Percentiles rank a stretch among this genome's conserved stretches.
phyloP scores from a whole-genome alignment of 2,329 filamentous ascomycete species.

The Xylariaceae sp. region DNA sequence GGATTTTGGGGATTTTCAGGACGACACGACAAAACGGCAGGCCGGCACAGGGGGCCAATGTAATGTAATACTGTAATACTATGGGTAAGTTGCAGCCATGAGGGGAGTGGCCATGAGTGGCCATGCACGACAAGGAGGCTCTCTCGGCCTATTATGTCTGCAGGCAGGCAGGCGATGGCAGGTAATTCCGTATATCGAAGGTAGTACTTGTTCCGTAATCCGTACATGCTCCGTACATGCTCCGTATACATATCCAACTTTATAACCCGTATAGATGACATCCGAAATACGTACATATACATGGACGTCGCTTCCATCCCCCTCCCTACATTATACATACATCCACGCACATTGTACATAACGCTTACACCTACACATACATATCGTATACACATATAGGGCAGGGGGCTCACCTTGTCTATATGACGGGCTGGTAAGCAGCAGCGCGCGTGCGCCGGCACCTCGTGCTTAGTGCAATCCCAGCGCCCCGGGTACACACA shows the following conservation, averaged over 20 bases:
- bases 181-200: not conserved
- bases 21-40: slow-evolving; percentile 15
- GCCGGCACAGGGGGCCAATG: slow-evolving; percentile 13
- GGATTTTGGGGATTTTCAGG: not conserved
- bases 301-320: too few species aligned
- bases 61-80: too few species aligned
- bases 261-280: too few species aligned
- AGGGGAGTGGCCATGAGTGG: not conserved
- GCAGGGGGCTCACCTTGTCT: slow-evolving; percentile 23
- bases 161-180: not conserved
- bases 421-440: slow-evolving; percentile 30
- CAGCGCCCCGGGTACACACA: slow-evolving; percentile 28
- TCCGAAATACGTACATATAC: too few species aligned
- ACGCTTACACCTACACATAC: too few species aligned
- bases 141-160: slow-evolving; percentile 18
- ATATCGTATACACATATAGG: not conserved
- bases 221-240: not conserved
- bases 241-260: too few species aligned
- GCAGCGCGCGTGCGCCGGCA: slow-evolving; percentile 30
- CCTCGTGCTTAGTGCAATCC: slow-evolving; percentile 29
- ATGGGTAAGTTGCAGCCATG: too few species aligned
- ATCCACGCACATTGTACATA: not conserved
- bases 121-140: slow-evolving; percentile 5
- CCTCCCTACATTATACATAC: too few species aligned
- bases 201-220: not conserved